Evolutionary conservation across 2,329 filamentous ascomycete species (phyloP), one percentile per base, ranked within the genome.

Genomic region (Xylaria sp.): DNA sequence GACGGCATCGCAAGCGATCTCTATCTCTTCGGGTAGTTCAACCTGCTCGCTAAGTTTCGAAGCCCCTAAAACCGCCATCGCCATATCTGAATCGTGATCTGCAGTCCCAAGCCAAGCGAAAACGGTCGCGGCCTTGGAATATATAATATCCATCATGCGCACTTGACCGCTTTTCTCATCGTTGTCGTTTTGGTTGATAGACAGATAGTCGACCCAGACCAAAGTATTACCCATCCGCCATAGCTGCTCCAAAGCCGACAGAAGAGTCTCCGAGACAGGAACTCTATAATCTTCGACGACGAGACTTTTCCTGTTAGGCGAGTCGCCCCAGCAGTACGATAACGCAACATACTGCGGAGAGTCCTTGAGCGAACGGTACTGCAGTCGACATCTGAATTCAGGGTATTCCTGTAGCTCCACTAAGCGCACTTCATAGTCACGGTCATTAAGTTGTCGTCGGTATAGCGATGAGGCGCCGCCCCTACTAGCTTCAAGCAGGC

Each of bases 161-260:
- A 75, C 74, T 63, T 75, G 73, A 11, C 69, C 57, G 51, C 70
- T 71, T 39, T 68, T 68, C 62, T 76, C 75, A 1, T 47, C 42
- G 21, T 60, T 62, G 36, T 75, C 69, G 9, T 14, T n/a, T 53
- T 76, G 74, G 60, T 76, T 71, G 32, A 75, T 75, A 58, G 74
- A 75, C 55, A 75, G 68, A 12, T 73, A 72, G 62, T 75, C 74
- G 36, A 68, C 71, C 72, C 71, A 75, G 17, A 69, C 24, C 24
- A 32, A 12, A 6, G 48, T 42, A 54, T 57, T 39, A 7, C 53
- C 39, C 64, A 67, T 63, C 45, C 17, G 21, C 64, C 64, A 67
- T 32, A 67, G 42, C 12, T 59, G 64, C 24, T 67, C 11, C 27
- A 67, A 48, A 14, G 64, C 64, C 11, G 45, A 27, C 14, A 51